Evolutionary conservation across 371 early-diverging fungal genomes (phyloP).

Genomic region (Dichotomocladium elegans): DNA sequence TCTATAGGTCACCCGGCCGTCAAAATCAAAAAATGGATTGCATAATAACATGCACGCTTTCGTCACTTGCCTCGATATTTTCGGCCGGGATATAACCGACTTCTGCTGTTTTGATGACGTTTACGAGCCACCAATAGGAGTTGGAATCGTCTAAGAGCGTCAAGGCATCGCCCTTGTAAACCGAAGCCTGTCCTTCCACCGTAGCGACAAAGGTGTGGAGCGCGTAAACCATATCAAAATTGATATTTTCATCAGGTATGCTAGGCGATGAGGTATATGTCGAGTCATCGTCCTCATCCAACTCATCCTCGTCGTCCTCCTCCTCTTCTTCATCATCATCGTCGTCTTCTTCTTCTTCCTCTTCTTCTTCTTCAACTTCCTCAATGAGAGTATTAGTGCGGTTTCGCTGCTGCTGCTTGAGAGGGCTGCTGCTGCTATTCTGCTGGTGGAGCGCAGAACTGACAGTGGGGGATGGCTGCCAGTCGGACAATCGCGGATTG

Average conservation of each 20-base stretch:
- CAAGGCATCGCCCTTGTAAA: slow-evolving; percentile 84
- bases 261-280: slow-evolving; percentile 44
- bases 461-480: slow-evolving; percentile 17
- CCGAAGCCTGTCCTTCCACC: slow-evolving; percentile 92
- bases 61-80: slow-evolving; percentile 78
- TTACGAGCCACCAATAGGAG: slow-evolving; percentile 96
- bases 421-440: neutral
- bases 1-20: slow-evolving; percentile 48
- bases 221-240: slow-evolving; percentile 82
- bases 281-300: slow-evolving; percentile 46
- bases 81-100: slow-evolving; percentile 97
- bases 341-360: slow-evolving; percentile 33
- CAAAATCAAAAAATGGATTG: neutral
- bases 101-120: slow-evolving; percentile 79
- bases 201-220: slow-evolving; percentile 92
- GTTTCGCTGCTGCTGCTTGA: slow-evolving; percentile 5
- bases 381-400: slow-evolving; percentile 28
- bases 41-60: neutral
- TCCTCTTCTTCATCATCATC: slow-evolving; percentile 40
- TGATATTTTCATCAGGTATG: slow-evolving; percentile 72
- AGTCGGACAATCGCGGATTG: slow-evolving; percentile 7
- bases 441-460: slow-evolving; percentile 12
- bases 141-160: slow-evolving; percentile 91
- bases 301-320: slow-evolving; percentile 38
- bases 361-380: slow-evolving; percentile 28